phyloP scores from a whole-genome alignment of 345 rosid species.

The Citrus mangshanensis region DNA sequence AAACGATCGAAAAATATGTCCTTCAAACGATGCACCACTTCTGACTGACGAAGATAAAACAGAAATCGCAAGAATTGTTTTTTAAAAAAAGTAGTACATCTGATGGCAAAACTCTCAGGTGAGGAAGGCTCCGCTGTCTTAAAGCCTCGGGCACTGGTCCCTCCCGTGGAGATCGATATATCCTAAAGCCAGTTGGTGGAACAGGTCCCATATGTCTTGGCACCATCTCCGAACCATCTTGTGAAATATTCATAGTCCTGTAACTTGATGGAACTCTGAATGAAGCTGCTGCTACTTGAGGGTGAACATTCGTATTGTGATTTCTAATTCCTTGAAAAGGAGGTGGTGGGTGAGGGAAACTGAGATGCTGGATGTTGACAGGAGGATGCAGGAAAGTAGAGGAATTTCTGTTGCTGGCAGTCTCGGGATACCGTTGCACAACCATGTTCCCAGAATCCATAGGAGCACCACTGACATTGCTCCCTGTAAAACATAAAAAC shows the following conservation, averaged over 20 bases:
- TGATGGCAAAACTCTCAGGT: slow-evolving; percentile 48
- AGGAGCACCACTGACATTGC: slow-evolving; percentile 42
- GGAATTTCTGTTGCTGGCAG: slow-evolving; percentile 45
- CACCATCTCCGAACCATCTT: slow-evolving; percentile 50
- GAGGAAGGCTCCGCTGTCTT: slow-evolving; percentile 54
- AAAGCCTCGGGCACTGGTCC: slow-evolving; percentile 31
- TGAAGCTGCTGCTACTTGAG: slow-evolving; percentile 49
- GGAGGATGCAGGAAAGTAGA: slow-evolving; percentile 37
- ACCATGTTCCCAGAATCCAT: slow-evolving; percentile 40
- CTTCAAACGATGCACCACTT: not conserved
- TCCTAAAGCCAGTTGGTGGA: slow-evolving; percentile 48
- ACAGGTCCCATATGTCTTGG: slow-evolving; percentile 45
- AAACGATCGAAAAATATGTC: not conserved
- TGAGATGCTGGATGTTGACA: slow-evolving; percentile 33
- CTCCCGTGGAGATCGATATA: slow-evolving; percentile 39
- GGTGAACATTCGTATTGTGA: slow-evolving; percentile 41
- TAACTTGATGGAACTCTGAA: slow-evolving; percentile 38
- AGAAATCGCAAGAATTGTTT: not conserved
- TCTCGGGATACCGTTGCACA: slow-evolving; percentile 44
- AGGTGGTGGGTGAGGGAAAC: slow-evolving; percentile 40
- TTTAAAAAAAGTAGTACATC: slow-evolving; percentile 42
- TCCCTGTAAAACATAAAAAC: slow-evolving; percentile 20
- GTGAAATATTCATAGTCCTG: slow-evolving; percentile 32
- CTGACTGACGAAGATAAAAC: slow-evolving; percentile 1
- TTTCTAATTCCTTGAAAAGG: slow-evolving; percentile 62